These are phyloP conservation scores for Erythrophleum fordii DNA, from an alignment of 306 rosid species.

Conservation along the genomic window DNA sequence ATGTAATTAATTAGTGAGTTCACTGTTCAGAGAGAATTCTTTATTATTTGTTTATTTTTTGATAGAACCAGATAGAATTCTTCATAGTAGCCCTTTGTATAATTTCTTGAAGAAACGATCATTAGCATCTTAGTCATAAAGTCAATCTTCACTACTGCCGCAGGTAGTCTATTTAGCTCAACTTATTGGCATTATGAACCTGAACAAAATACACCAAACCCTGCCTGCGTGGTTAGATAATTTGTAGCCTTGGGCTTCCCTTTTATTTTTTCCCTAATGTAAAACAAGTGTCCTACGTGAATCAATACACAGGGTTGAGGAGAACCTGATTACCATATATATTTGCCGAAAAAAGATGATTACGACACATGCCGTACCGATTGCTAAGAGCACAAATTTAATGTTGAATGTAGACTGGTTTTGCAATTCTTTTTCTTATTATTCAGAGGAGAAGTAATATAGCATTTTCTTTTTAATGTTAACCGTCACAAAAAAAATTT, in stretches of 20 bases:
- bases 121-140: neutral
- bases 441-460: conserved; percentile 10
- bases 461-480: neutral
- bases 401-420: neutral
- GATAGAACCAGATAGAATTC: too few species aligned
- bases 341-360: neutral
- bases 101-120: neutral
- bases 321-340: neutral
- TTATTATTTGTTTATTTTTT: neutral
- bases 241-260: too few species aligned
- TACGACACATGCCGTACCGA: neutral
- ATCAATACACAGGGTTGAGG: neutral
- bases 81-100: neutral
- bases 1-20: neutral
- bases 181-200: neutral
- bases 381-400: neutral
- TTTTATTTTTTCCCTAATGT: too few species aligned
- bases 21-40: neutral
- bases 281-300: neutral
- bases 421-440: neutral
- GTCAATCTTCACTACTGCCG: neutral
- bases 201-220: neutral
- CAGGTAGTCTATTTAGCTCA: neutral
- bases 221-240: neutral
- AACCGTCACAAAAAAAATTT: neutral